These are phyloP conservation scores for Pistacia vera DNA, from an alignment of 345 rosid species.

Conservation along the genomic window DNA sequence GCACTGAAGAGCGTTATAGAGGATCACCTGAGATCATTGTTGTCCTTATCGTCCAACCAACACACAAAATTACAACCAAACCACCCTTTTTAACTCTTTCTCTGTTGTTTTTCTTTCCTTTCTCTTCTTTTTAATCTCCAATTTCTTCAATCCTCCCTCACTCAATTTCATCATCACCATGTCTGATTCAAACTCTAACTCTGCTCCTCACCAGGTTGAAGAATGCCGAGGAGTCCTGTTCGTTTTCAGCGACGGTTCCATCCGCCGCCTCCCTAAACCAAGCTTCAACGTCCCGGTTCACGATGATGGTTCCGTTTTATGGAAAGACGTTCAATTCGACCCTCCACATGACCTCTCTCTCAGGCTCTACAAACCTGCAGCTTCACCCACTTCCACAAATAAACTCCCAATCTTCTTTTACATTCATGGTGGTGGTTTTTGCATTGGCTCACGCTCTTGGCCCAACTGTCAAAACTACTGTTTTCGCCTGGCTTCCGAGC, in stretches of 20 bases:
- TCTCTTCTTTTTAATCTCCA: slow-evolving; percentile 16
- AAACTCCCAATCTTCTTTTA: slow-evolving; percentile 51
- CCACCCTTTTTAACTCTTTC: slow-evolving; percentile 14
- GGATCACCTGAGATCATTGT: not conserved
- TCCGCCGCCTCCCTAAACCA: slow-evolving; percentile 55
- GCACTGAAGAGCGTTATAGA: not conserved
- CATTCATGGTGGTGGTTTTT: slow-evolving; percentile 71
- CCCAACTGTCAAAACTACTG: slow-evolving; percentile 62
- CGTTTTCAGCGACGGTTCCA: slow-evolving; percentile 61
- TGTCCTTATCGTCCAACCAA: not conserved
- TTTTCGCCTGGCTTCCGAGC: slow-evolving; percentile 42
- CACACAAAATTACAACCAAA: not conserved
- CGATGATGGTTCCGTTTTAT: slow-evolving; percentile 58
- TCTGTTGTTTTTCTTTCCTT: not conserved
- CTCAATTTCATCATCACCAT: not conserved
- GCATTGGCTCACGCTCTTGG: slow-evolving; percentile 64
- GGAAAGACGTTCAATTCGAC: slow-evolving; percentile 56
- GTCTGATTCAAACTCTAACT: slow-evolving; percentile 12
- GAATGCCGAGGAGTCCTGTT: slow-evolving; percentile 68
- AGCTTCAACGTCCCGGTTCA: slow-evolving; percentile 47
- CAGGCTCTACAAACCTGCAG: slow-evolving; percentile 50
- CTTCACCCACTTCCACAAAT: slow-evolving; percentile 17
- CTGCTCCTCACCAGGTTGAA: slow-evolving; percentile 40
- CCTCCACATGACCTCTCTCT: slow-evolving; percentile 39
- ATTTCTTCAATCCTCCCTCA: not conserved